Base-by-base conservation (phyloP, 306 rosid species). In the Datisca glomerata region DNA sequence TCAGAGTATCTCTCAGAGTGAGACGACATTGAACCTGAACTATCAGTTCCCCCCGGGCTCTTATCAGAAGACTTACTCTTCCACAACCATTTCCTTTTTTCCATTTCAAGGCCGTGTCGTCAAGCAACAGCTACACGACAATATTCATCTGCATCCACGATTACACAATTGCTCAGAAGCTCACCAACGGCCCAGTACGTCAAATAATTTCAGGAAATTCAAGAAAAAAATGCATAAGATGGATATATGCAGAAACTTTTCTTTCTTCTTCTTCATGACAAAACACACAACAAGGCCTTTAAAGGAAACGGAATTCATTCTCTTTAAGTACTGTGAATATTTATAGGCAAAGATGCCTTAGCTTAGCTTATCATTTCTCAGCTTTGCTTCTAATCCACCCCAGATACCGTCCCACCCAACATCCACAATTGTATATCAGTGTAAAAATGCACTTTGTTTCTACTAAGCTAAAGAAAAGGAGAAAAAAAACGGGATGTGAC, bases 1-100 rank as follows among this genome's bases (percentile, higher is more conserved):
- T 53, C 59, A 5, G 49, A 53, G 28, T 12, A 41, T 15, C 59
- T 53, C 92, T 73, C 96, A 10, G 85, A 74, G 53, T 75, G 72
- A 2, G 93, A 77, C n/a, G 94, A 78, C 52, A 61, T 62, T 5
- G 98, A 80, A 59, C 82, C 95, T n/a, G 91, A 77, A 66, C 97
- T 75, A 24, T 83, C 97, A 47, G 75, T 70, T 69, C 80, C n/a
- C 0, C 82, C 81, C 0, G 93, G 48, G 57, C 93, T 74, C 67
- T 65, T 80, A 55, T 83, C 93, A 5, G 93, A 79, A 53, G 85
- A 75, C 59, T 64, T 83, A 45, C 74, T 60, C 73, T 80, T 89
- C 97, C 97, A 80, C 24, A 78, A 66, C 97, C 95, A 89, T n/a
- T n/a, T n/a, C n/a, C n/a, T n/a, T n/a, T 73, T 75, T 55, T 89